Conservation (phyloP, 139 green algal genomes). For the Asterochloris erici region DNA sequence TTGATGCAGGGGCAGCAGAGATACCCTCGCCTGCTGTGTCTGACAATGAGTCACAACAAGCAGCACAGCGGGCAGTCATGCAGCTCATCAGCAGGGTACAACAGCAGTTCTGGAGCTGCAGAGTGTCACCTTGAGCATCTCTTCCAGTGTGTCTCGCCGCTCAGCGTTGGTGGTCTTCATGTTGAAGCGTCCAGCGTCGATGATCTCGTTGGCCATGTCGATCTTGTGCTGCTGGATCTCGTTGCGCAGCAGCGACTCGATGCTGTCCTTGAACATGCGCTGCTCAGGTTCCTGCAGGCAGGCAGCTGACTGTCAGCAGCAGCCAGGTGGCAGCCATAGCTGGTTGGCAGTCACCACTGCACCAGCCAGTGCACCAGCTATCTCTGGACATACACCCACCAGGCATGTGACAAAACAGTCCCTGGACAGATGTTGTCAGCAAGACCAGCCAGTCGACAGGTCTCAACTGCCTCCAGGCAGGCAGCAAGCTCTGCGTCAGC, state of each 20-base stretch:
- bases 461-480: too few relatives aligned
- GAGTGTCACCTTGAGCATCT: slow-evolving; percentile 57
- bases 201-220: slow-evolving; percentile 98
- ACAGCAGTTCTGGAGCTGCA: neutral
- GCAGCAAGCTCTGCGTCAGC: too few relatives aligned
- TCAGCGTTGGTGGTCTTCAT: slow-evolving; percentile 91
- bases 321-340: neutral
- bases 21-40: too few relatives aligned
- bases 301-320: neutral
- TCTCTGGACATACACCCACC: too few relatives aligned
- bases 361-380: neutral
- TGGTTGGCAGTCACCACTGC: neutral
- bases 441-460: too few relatives aligned
- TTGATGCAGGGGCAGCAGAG: too few relatives aligned
- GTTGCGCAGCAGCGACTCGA: slow-evolving; percentile 95
- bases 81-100: too few relatives aligned
- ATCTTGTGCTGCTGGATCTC: slow-evolving; percentile 97
- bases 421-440: too few relatives aligned
- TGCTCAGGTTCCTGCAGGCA: neutral
- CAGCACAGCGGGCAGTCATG: too few relatives aligned
- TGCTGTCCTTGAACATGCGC: slow-evolving; percentile 73
- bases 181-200: slow-evolving; percentile 92
- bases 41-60: too few relatives aligned
- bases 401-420: too few relatives aligned
- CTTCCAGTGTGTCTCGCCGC: slow-evolving; percentile 74